Evolutionary conservation across 495 filamentous ascomycete genomes (phyloP), one percentile per base, ranked within the genome.

Genomic region (Hypoxylon crocopeplum): DNA sequence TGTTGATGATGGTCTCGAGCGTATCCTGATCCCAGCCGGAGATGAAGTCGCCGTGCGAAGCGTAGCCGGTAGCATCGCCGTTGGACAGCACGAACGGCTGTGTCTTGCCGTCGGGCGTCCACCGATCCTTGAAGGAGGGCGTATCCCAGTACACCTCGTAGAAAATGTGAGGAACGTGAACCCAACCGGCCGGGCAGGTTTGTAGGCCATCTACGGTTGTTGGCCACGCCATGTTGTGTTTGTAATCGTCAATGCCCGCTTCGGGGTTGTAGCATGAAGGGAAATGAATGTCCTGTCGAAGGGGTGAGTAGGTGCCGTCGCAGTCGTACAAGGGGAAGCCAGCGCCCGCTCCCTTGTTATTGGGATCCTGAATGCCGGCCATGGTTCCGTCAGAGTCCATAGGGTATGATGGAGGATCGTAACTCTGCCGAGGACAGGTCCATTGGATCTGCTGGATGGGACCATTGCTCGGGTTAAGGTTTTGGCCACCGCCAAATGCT

Each of bases 31-130:
- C 82, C 89, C 89, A 92, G 22, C 86, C 89, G 39, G 88, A 82
- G 37, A 91, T 74, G 71, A 91, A 90, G 71, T 91, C 88, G 27
- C 80, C 86, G 71, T 91, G 88, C 41, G 82, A 80, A 24, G 73
- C 76, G 68, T 72, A 84, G 40, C 82, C 82, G n/a, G 82, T 83
- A 21, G 71, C 71, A 39, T 86, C 83, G 20, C 83, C 83, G 68
- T 81, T 86, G 51, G 85, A 75, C 56, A 83, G 81, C 48, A 91
- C 85, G 68, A 89, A 90, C 24, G 87, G 88, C 60, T 74, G 75
- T 34, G 80, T 79, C 67, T 80, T 79, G 56, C 76, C 77, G 56
- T 79, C 69, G 29, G 71, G 79, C 27, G 79, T 82, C 78, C 85
- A 89, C 59, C 77, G 68, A 51, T 82, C 71, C 15, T 73, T 69